phyloP scores from a whole-genome alignment of 306 rosid genomes.

The Psophocarpus tetragonolobus region DNA sequence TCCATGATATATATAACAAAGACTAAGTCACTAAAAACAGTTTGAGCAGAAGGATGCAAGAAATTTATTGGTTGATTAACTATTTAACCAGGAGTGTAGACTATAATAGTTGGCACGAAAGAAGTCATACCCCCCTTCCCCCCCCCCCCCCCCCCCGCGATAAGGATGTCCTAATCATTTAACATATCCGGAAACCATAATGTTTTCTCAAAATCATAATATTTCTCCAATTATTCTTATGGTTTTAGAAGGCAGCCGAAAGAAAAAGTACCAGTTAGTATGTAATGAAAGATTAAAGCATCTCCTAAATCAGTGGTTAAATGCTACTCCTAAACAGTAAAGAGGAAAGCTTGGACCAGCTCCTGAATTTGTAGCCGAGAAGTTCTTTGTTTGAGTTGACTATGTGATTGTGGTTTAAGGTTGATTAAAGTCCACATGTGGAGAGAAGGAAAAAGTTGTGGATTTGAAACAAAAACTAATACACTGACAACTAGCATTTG shows the following conservation, averaged over 20 bases:
- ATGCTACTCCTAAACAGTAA: too few relatives aligned
- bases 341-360: too few relatives aligned
- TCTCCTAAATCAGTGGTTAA: neutral
- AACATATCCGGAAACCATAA: neutral
- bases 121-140: too few relatives aligned
- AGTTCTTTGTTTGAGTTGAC: too few relatives aligned
- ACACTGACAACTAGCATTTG: too few relatives aligned
- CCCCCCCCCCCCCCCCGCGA: too few relatives aligned
- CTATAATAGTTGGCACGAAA: neutral
- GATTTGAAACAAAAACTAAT: too few relatives aligned
- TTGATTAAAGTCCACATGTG: too few relatives aligned
- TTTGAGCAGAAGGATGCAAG: neutral
- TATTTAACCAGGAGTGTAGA: neutral
- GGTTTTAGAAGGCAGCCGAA: neutral
- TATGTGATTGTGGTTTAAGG: too few relatives aligned
- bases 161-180: conserved; percentile 3
- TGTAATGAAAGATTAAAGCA: neutral
- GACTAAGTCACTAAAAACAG: neutral
- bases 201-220: neutral
- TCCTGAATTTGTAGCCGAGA: too few relatives aligned
- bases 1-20: neutral
- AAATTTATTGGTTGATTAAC: neutral
- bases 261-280: neutral
- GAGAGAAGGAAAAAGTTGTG: too few relatives aligned
- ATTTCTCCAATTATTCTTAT: neutral